Evolutionary conservation across 768 basidiomycete species (phyloP).

Genomic region (Leucosporidium creatinivorum): DNA sequence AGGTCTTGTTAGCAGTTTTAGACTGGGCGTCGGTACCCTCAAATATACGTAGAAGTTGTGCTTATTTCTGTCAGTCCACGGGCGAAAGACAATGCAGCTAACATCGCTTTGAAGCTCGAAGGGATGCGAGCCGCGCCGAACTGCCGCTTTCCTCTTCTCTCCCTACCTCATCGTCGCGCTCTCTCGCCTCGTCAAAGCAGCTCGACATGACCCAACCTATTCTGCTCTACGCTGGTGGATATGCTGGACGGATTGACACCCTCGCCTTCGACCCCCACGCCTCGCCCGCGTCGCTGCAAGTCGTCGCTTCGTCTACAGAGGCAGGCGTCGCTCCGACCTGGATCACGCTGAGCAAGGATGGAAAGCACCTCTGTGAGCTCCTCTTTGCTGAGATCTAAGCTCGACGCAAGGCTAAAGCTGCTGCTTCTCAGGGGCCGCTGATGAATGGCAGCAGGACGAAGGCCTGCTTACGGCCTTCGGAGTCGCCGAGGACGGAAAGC

Average conservation of each 20-base stretch:
- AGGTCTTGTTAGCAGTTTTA: too few relatives aligned
- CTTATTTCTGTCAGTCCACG: too few relatives aligned
- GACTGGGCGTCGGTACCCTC: too few relatives aligned
- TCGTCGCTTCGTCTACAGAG: not conserved
- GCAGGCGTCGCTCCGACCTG: constrained; percentile 20
- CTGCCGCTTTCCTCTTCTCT: too few relatives aligned
- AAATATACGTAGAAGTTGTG: too few relatives aligned
- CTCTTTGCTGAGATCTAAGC: too few relatives aligned
- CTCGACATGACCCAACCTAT: not conserved
- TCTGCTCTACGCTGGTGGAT: constrained; percentile 11
- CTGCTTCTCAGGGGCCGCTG: not conserved
- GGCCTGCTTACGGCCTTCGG: constrained; percentile 1
- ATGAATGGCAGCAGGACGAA: constrained; percentile 7
- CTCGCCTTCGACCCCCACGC: constrained; percentile 14
- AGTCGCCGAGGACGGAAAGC: not conserved
- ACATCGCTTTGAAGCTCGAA: too few relatives aligned
- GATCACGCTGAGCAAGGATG: constrained; percentile 11
- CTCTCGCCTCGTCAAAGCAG: too few relatives aligned
- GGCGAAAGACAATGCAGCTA: too few relatives aligned
- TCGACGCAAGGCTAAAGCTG: too few relatives aligned
- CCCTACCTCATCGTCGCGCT: too few relatives aligned
- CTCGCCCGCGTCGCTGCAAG: not conserved
- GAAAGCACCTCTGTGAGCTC: not conserved
- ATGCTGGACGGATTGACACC: constrained; percentile 9
- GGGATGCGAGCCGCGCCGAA: too few relatives aligned